Evolutionary conservation across 148 eudicot species (phyloP).

Genomic region (Nyssa sinensis): DNA sequence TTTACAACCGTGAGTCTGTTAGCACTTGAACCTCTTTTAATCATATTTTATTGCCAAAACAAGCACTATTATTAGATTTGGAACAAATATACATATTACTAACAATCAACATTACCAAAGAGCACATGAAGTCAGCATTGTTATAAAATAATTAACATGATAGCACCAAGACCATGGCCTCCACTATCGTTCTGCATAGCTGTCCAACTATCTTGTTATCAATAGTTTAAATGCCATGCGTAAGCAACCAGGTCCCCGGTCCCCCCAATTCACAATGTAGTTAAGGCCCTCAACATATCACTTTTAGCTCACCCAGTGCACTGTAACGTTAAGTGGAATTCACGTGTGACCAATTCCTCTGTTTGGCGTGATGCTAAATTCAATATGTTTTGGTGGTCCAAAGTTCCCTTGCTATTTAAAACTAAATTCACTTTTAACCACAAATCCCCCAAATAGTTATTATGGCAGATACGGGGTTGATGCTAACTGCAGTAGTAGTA

Average conservation of each 20-base stretch:
- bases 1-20: not conserved
- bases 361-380: not conserved
- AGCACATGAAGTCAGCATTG: not conserved
- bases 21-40: not conserved
- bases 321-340: not conserved
- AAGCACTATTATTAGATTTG: not conserved
- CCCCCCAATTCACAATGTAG: slow-evolving; percentile 11
- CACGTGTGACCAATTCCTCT: not conserved
- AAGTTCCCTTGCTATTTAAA: not conserved
- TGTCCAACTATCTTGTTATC: slow-evolving; percentile 16
- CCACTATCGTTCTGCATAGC: slow-evolving; percentile 1
- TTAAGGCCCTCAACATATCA: not conserved
- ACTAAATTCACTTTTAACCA: not conserved
- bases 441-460: not conserved
- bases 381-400: not conserved
- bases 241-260: slow-evolving; percentile 33
- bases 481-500: not conserved
- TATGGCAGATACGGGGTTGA: not conserved
- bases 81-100: not conserved
- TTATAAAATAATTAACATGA: not conserved
- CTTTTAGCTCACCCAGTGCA: not conserved
- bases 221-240: slow-evolving; percentile 26
- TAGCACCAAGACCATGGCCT: not conserved
- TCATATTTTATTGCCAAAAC: not conserved
- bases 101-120: not conserved